phyloP scores from a whole-genome alignment of 805 yeast species.

The Candida coquimbonensis region DNA sequence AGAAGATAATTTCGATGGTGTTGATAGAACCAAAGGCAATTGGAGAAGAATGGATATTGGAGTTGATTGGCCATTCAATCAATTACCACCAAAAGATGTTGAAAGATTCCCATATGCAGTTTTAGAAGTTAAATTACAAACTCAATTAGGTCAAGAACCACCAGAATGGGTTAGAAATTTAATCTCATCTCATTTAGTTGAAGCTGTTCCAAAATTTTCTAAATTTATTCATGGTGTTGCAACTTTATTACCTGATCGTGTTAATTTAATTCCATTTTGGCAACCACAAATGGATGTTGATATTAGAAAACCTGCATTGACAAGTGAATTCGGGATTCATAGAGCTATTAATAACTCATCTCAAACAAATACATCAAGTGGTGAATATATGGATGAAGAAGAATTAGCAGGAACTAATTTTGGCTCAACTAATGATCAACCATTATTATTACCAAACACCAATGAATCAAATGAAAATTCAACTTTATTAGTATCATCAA shows the following conservation, averaged over 20 bases:
- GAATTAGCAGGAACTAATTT: conserved; percentile 46
- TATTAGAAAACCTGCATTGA: conserved; percentile 73
- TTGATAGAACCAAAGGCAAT: conserved; percentile 81
- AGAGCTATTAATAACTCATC: conserved; percentile 14
- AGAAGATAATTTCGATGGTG: conserved; percentile 94
- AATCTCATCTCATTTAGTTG: conserved; percentile 87
- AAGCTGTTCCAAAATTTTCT: conserved; percentile 96
- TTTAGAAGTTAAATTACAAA: conserved; percentile 92
- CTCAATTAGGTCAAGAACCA: conserved; percentile 98
- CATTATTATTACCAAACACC: conserved; percentile 7
- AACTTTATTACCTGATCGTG: conserved; percentile 76
- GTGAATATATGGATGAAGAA: conserved; percentile 64
- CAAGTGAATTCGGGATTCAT: conserved; percentile 27
- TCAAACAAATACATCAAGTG: conserved; percentile 33
- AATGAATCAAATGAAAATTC: conserved; percentile 23
- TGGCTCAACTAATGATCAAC: conserved; percentile 26
- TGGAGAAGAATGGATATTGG: conserved; percentile 99
- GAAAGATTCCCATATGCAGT: conserved; percentile 97
- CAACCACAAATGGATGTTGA: conserved; percentile 94
- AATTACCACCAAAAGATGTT: conserved; percentile 75
- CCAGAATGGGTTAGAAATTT: conserved; percentile 96
- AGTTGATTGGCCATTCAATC: conserved; percentile 90
- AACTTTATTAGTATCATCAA: conserved; percentile 19
- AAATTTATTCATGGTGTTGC: conserved; percentile 97
- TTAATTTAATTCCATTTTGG: conserved; percentile 92